Evolutionary conservation across 441 rosid species (phyloP), one percentile per base, ranked within the genome.

Genomic region (Gossypium davidsonii): DNA sequence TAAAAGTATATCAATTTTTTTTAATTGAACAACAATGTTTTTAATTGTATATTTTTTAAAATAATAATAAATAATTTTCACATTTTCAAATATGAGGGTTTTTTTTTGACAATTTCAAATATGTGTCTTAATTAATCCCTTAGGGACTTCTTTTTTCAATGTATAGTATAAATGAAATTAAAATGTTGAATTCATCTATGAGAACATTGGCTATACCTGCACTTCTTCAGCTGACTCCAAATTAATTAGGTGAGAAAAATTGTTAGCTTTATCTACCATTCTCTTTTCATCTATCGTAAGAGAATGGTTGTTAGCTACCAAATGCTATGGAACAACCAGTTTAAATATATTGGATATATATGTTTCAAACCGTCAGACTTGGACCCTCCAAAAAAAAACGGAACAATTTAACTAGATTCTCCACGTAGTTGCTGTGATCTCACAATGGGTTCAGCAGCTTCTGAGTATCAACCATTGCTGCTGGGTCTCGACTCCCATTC

Each of bases 401-500:
- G 0, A 37, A 34, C 23, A 12, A 17, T 62, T 44, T 3, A 12
- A 1, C 31, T 64, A 34, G 25, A 11, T 20, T 42, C 52, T 42
- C 23, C 17, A 65, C 31, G 48, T 21, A 1, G n/a, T 48, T 14
- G 37, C 12, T 23, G 57, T 4, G 39, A 56, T 26, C 4, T 7
- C 23, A 57, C 7, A 25, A 84, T 83, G 83, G 85, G 80, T 4
- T 74, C 83, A 17, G 68, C 59, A n/a, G 49, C 15, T 4, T 3
- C 34, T 6, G 84, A 72, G 75, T 84, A 88, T 72, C 82, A 76
- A 53, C 81, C 94, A 0, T 46, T 89, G 80, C 76, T 92, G 9
- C 84, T 78, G 0, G 85, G 90, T 11, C 87, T 86, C 14, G 86
- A 87, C 77, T 90, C 97, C 0, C 83, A 78, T 57, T 74, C 89